Evolutionary conservation across 1,284 basidiomycete genomes (phyloP).

Genomic region (Melampsora americana): DNA sequence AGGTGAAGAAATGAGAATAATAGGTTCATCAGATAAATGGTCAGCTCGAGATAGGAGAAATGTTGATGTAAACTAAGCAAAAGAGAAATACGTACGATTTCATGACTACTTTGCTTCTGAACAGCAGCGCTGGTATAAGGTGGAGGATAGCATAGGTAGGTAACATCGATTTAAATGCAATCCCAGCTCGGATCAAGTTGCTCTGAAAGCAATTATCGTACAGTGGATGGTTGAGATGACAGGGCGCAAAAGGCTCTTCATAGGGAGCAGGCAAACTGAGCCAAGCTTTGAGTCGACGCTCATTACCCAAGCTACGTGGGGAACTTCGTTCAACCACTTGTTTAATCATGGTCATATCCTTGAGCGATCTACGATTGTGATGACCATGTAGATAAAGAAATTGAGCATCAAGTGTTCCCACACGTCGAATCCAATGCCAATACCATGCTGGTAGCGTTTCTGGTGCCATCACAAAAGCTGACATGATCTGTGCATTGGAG

Average conservation of each 20-base stretch:
- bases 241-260: conserved; percentile 21
- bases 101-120: conserved; percentile 42
- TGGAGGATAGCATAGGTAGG: conserved; percentile 42
- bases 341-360: conserved; percentile 12
- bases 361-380: conserved; percentile 6
- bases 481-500: conserved; percentile 45
- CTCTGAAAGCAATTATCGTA: conserved; percentile 37
- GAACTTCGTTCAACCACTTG: conserved; percentile 15
- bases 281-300: conserved; percentile 24
- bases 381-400: conserved; percentile 36
- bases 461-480: conserved; percentile 36
- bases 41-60: not conserved
- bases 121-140: conserved; percentile 40
- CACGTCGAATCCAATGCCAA: conserved; percentile 40
- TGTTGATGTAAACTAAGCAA: not conserved
- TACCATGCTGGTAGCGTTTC: conserved; percentile 42
- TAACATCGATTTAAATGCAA: conserved; percentile 40
- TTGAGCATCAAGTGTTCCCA: conserved; percentile 29
- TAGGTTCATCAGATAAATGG: not conserved
- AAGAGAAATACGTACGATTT: conserved; percentile 30
- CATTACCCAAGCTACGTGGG: conserved; percentile 10
- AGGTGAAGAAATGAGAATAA: not conserved
- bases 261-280: conserved; percentile 26
- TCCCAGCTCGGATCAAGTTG: conserved; percentile 24
- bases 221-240: conserved; percentile 39